Evolutionary conservation across 345 rosid species (phyloP).

Genomic region (Gynandropsis gynandra): DNA sequence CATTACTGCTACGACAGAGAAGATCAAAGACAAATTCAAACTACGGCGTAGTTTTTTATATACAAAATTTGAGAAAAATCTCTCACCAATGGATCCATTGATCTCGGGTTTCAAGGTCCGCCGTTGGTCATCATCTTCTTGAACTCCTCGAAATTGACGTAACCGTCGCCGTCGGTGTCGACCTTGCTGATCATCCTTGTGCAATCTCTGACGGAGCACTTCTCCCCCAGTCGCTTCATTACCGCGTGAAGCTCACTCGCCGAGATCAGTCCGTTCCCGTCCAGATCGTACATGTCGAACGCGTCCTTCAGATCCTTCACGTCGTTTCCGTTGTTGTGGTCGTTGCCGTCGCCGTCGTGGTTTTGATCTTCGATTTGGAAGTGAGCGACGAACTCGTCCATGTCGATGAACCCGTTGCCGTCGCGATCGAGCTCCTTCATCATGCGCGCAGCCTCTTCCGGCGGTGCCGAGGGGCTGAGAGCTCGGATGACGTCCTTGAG

Average conservation of each 20-base stretch:
- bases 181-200: slow-evolving; percentile 77
- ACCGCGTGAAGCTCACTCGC: slow-evolving; percentile 65
- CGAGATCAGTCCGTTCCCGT: slow-evolving; percentile 77
- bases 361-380: slow-evolving; percentile 1
- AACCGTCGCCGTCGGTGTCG: slow-evolving; percentile 86
- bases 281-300: slow-evolving; percentile 73
- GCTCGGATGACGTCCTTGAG: slow-evolving; percentile 44
- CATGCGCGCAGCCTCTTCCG: slow-evolving; percentile 43
- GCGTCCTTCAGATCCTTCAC: slow-evolving; percentile 66
- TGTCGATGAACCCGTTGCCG: slow-evolving; percentile 61
- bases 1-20: neutral
- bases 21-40: neutral
- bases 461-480: slow-evolving; percentile 38
- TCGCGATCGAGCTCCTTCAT: slow-evolving; percentile 78
- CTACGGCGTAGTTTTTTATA: neutral
- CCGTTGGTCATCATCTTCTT: slow-evolving; percentile 70
- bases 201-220: slow-evolving; percentile 57
- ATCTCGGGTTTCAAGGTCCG: neutral
- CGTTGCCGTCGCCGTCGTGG: neutral
- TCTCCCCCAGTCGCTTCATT: slow-evolving; percentile 74
- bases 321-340: neutral
- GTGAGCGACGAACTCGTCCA: slow-evolving; percentile 55
- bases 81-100: no score
- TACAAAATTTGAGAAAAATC: no score
- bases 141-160: slow-evolving; percentile 89